Evolutionary conservation across 1,284 basidiomycete genomes (phyloP).

Genomic region (Neonothopanus nambi): DNA sequence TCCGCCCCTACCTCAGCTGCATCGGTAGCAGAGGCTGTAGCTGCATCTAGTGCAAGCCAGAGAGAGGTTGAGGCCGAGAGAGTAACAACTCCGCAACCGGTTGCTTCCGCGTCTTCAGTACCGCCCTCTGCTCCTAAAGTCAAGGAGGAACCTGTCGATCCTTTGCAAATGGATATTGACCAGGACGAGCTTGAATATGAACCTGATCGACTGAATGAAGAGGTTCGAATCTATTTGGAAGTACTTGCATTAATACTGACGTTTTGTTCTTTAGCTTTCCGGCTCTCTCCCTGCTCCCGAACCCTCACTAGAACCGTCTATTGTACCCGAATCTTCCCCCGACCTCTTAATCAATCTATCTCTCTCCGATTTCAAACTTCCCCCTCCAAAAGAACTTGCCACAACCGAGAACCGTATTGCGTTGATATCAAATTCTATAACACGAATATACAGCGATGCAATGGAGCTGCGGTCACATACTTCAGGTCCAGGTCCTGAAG

Average conservation of each 20-base stretch:
- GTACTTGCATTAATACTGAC: neutral
- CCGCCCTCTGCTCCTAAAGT: constrained; percentile 29
- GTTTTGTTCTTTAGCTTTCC: constrained; percentile 46
- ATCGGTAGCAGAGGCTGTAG: constrained; percentile 13
- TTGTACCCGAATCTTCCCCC: constrained; percentile 21
- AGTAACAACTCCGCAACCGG: constrained; percentile 25
- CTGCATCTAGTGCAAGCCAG: neutral
- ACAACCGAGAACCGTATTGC: constrained; percentile 51
- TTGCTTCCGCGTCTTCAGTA: constrained; percentile 15
- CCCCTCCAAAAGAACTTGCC: constrained; percentile 67
- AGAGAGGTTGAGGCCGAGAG: constrained; percentile 14
- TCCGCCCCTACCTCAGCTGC: constrained; percentile 23
- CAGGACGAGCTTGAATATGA: constrained; percentile 85
- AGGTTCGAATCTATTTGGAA: constrained; percentile 40
- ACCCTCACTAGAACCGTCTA: constrained; percentile 25
- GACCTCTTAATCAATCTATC: constrained; percentile 32
- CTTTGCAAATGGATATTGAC: constrained; percentile 92
- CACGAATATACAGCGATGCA: constrained; percentile 77
- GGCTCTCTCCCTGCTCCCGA: constrained; percentile 28
- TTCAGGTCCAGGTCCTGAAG: constrained; percentile 30
- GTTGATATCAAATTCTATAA: constrained; percentile 62
- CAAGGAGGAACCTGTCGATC: constrained; percentile 84
- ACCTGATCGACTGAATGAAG: constrained; percentile 70
- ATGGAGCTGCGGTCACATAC: constrained; percentile 54
- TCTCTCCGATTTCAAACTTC: constrained; percentile 73